A percentile compares a stretch with the other conserved stretches of the same genome.
These are phyloP conservation scores for Saturnispora saitoi DNA, from an alignment of 805 yeast species.

Conservation along the genomic window DNA sequence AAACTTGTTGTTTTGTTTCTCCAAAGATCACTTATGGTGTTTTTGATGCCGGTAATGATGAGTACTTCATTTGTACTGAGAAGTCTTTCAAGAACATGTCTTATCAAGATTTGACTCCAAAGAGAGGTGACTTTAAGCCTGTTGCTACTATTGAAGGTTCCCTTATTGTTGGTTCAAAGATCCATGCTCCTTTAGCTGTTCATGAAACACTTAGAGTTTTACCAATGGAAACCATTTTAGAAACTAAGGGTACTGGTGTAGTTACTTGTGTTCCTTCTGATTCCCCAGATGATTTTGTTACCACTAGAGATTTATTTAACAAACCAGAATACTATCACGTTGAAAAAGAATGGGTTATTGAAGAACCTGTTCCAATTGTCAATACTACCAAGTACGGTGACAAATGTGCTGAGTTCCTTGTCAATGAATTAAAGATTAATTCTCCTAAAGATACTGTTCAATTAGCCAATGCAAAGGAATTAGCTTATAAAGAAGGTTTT, in stretches of 20 bases:
- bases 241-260: constrained; percentile 96
- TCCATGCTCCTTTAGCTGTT: constrained; percentile 74
- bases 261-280: constrained; percentile 99
- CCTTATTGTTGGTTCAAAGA: constrained; percentile 74
- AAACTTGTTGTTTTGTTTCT: constrained; percentile 95
- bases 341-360: constrained; percentile 75
- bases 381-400: constrained; percentile 83
- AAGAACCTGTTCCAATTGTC: constrained; percentile 66
- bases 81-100: constrained; percentile 97
- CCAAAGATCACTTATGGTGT: constrained; percentile 91
- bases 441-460: constrained; percentile 87
- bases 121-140: constrained; percentile 68
- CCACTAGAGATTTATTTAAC: constrained; percentile 72
- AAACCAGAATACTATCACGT: constrained; percentile 88
- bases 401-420: constrained; percentile 73
- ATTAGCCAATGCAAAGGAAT: constrained; percentile 87
- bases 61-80: constrained; percentile 78
- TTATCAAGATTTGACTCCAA: constrained; percentile 86
- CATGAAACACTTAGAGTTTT: constrained; percentile 67
- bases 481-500: constrained; percentile 93
- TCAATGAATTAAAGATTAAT: constrained; percentile 80
- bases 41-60: constrained; percentile 72
- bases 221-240: constrained; percentile 96
- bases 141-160: constrained; percentile 56
- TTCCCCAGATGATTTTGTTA: constrained; percentile 94